Base-by-base conservation (phyloP, 768 basidiomycete species). In the Leucocoprinus sp. region DNA sequence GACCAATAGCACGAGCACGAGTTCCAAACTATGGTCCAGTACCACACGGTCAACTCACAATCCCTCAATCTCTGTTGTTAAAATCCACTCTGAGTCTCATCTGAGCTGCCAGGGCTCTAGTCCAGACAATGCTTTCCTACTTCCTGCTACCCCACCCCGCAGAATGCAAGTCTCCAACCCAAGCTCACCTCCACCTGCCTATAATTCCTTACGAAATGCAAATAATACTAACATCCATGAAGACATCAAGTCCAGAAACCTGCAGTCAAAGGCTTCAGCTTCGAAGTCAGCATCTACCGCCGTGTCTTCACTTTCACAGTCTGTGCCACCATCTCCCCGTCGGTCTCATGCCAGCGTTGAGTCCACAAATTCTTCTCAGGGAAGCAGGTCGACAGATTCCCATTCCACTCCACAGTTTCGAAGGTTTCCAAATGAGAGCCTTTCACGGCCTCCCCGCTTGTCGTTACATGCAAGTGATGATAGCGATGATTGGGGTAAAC, bases 121-220 rank as follows among this genome's bases (percentile, higher is more conserved):
- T 21, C 14, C 22, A 12, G n/a, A n/a, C n/a, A 15, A 39, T 22
- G 5, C 15, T 9, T n/a, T 37, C 24, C 6, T 17, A 14, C 28
- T n/a, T 33, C 29, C 45, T 33, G 31, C 15, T 15, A 39, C 45
- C 18, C 38, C 45, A 17, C 28, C 37, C 18, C 37, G 28, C 12
- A 28, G 45, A 14, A 26, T 46, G 1, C 38, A 39, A 14, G 4
- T 39, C 21, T 19, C 19, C 29, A 46, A 44, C 12, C 48, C 37
- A 5, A 47, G 23, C 49, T 51, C 74, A 4, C 72, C 74, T 5
- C 75, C 75, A 0, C 73, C 75, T 2, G 71, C 75, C 2, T 75
- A 76, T 34, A 57, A 52, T 37, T 43, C 38, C 37, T 44, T 49
- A 29, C 15, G 29, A 18, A 42, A 31, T 21, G 14, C 19, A 8